Evolutionary conservation across 352 stramenopile genomes (phyloP).

Genomic region (Phytopythium chamaehyphon): DNA sequence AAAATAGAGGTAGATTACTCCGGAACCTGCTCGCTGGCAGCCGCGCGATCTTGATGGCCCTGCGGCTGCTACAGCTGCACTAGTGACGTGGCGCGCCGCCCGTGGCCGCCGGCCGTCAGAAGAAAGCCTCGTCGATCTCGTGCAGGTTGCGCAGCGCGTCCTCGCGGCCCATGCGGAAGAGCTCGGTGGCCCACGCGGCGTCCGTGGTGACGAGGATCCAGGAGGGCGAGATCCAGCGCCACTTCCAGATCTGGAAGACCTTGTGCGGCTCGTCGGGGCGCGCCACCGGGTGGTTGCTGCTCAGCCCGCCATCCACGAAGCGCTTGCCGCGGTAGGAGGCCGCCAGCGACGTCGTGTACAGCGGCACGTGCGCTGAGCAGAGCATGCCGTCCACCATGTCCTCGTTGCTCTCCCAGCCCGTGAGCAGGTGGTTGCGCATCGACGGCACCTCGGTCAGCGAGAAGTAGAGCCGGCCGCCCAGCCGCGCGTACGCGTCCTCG

Average conservation of each 20-base stretch:
- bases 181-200: slow-evolving; percentile 62
- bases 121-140: slow-evolving; percentile 63
- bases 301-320: slow-evolving; percentile 73
- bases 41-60: too few species aligned
- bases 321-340: slow-evolving; percentile 62
- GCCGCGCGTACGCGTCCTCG: slow-evolving; percentile 53
- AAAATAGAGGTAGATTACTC: too few species aligned
- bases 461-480: slow-evolving; percentile 73
- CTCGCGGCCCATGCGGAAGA: slow-evolving; percentile 76
- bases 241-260: slow-evolving; percentile 84
- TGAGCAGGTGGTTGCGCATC: slow-evolving; percentile 69
- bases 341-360: slow-evolving; percentile 70
- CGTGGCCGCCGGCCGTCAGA: slow-evolving; percentile 7
- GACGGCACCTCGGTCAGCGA: slow-evolving; percentile 66
- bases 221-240: slow-evolving; percentile 70
- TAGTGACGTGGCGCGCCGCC: not conserved
- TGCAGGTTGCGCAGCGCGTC: slow-evolving; percentile 65
- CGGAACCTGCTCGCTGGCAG: too few species aligned
- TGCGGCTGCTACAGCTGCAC: too few species aligned
- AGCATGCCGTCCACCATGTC: slow-evolving; percentile 84
- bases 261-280: slow-evolving; percentile 55
- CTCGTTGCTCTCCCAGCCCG: slow-evolving; percentile 68
- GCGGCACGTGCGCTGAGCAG: slow-evolving; percentile 60
- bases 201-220: slow-evolving; percentile 78
- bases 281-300: slow-evolving; percentile 60